These are phyloP conservation scores for Colletotrichum sp. DNA, from an alignment of 2,329 filamentous ascomycete genomes.

Conservation along the genomic window DNA sequence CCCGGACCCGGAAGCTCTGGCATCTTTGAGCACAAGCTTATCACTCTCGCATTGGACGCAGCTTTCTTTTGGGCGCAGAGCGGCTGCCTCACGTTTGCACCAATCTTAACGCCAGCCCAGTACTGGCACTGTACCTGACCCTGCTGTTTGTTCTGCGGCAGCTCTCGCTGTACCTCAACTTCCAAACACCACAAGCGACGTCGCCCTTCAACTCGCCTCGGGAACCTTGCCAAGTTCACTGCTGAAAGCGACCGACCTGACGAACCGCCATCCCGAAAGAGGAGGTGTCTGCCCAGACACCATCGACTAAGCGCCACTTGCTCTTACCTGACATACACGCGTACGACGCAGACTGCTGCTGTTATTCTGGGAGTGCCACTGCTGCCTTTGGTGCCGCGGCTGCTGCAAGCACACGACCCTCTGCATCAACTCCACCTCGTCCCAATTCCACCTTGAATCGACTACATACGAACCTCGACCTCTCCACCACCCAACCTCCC, in stretches of 20 bases:
- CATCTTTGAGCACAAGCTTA: conserved; percentile 22
- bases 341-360: conserved; percentile 14
- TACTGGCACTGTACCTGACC: background rate
- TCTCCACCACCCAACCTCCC: background rate
- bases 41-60: conserved; percentile 1
- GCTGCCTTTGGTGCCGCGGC: conserved; percentile 12
- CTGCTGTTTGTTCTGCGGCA: background rate
- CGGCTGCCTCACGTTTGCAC: conserved; percentile 1
- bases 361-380: background rate
- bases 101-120: background rate
- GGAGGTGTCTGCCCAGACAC: conserved; percentile 9
- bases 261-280: conserved; percentile 20
- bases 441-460: conserved; percentile 18
- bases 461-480: conserved; percentile 16
- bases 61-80: conserved; percentile 6
- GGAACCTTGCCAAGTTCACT: conserved; percentile 5
- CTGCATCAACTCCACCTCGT: conserved; percentile 13
- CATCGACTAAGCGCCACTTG: conserved; percentile 18
- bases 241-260: conserved; percentile 11
- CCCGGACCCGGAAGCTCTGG: conserved; percentile 23
- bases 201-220: background rate
- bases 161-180: background rate
- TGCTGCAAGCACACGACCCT: conserved; percentile 16
- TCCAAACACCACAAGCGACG: background rate
- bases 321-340: conserved; percentile 6